A percentile compares a stretch with the other conserved stretches of the same genome.
phyloP scores from a whole-genome alignment of 1,284 basidiomycete species.

The Cystobasidium pallidum region DNA sequence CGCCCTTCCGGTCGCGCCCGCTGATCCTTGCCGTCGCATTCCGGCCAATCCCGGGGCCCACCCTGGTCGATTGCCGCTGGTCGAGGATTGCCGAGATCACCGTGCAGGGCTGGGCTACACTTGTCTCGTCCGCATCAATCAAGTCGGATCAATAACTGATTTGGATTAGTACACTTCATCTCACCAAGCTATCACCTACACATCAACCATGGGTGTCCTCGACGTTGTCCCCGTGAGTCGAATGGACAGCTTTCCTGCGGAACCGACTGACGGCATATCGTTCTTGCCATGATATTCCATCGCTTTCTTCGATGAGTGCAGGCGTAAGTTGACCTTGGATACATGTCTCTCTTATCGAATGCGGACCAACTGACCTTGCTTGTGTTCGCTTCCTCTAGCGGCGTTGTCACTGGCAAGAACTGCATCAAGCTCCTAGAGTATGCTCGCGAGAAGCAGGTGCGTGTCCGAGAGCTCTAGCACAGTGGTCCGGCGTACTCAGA shows the following conservation, averaged over 20 bases:
- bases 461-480: constrained; percentile 51
- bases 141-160: too few relatives aligned
- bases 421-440: constrained; percentile 86
- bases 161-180: too few relatives aligned
- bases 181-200: not conserved
- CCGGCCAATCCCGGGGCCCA: not conserved
- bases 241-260: not conserved
- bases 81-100: not conserved
- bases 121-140: not conserved
- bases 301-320: constrained; percentile 11
- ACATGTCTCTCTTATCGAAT: too few relatives aligned
- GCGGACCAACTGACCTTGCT: not conserved
- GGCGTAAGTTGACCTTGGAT: constrained; percentile 15
- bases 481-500: not conserved
- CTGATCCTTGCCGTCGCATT: too few relatives aligned
- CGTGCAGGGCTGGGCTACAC: too few relatives aligned
- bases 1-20: too few relatives aligned
- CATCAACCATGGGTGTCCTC: constrained; percentile 38
- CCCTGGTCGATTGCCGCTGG: not conserved
- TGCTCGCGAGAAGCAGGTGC: constrained; percentile 76
- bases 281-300: constrained; percentile 4
- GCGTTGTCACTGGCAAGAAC: constrained; percentile 84
- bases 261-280: constrained; percentile 5
- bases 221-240: constrained; percentile 35
- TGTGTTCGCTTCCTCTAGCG: constrained; percentile 54